phyloP scores from a whole-genome alignment of 2,329 filamentous ascomycete genomes.

The Paecilomyces variotii region DNA sequence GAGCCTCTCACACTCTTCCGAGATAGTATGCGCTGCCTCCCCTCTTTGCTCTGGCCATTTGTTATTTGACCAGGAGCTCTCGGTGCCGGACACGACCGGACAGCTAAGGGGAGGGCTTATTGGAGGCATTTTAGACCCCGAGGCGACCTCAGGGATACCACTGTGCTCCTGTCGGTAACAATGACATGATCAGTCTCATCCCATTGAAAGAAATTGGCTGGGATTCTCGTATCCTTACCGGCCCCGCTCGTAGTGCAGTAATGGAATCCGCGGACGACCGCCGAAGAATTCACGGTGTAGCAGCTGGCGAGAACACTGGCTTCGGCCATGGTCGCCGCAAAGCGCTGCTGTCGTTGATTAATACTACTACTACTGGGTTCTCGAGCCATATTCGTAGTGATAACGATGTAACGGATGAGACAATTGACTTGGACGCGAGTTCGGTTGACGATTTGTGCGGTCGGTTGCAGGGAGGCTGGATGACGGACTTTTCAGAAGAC shows the following conservation, averaged over 20 bases:
- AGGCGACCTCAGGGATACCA: slow-evolving; percentile 93
- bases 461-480: neutral
- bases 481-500: neutral
- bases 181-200: neutral
- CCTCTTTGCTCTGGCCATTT: slow-evolving; percentile 47
- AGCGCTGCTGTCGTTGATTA: slow-evolving; percentile 52
- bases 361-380: slow-evolving; percentile 69
- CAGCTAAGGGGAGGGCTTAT: slow-evolving; percentile 84
- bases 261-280: slow-evolving; percentile 74
- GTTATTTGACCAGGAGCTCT: slow-evolving; percentile 40
- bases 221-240: slow-evolving; percentile 44
- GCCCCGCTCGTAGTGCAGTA: slow-evolving; percentile 89
- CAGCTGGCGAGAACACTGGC: slow-evolving; percentile 82
- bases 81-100: slow-evolving; percentile 55
- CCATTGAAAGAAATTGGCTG: neutral
- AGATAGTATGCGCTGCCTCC: slow-evolving; percentile 94
- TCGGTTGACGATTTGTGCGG: neutral
- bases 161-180: slow-evolving; percentile 57
- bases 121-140: slow-evolving; percentile 75
- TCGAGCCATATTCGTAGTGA: slow-evolving; percentile 24
- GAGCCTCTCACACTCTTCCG: slow-evolving; percentile 99
- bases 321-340: slow-evolving; percentile 40
- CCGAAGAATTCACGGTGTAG: slow-evolving; percentile 70
- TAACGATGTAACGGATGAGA: slow-evolving; percentile 3
- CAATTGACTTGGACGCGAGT: neutral